Percentiles rank a stretch among this genome's conserved stretches.
These are phyloP conservation scores for Rhizophagus clarus DNA, from an alignment of 192 early-diverging fungal species.

Conservation along the genomic window DNA sequence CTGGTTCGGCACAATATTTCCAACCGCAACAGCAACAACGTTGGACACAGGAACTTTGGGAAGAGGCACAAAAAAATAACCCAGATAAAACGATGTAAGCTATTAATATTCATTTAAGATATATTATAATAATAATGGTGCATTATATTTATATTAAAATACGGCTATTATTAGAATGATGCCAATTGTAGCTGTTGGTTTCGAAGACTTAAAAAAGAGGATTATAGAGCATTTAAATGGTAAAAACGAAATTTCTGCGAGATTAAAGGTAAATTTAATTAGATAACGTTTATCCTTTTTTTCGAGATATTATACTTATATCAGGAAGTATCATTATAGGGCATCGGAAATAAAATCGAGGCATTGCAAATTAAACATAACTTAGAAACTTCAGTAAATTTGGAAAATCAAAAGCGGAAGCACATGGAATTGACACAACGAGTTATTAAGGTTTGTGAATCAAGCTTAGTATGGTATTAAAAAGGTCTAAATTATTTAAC, in stretches of 20 bases:
- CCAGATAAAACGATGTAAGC: constrained; percentile 82
- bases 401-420: constrained; percentile 79
- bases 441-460: constrained; percentile 59
- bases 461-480: not conserved
- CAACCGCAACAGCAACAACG: no score
- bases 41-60: constrained; percentile 66
- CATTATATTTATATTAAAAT: no score
- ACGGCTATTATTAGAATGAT: constrained; percentile 68
- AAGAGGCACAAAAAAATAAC: constrained; percentile 83
- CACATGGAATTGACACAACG: constrained; percentile 77
- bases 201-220: constrained; percentile 87
- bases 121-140: not conserved
- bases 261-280: constrained; percentile 57
- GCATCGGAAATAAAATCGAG: constrained; percentile 61
- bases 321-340: constrained; percentile 37
- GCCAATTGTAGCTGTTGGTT: constrained; percentile 88
- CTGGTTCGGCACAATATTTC: no score
- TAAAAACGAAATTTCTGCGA: constrained; percentile 68
- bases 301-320: not conserved
- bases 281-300: constrained; percentile 9
- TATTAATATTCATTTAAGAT: not conserved
- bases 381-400: constrained; percentile 68
- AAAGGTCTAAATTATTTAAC: not conserved
- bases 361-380: constrained; percentile 66
- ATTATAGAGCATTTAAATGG: constrained; percentile 74